These are phyloP conservation scores for Chaetomium sp. DNA, from an alignment of 2,329 filamentous ascomycete species.

Conservation along the genomic window DNA sequence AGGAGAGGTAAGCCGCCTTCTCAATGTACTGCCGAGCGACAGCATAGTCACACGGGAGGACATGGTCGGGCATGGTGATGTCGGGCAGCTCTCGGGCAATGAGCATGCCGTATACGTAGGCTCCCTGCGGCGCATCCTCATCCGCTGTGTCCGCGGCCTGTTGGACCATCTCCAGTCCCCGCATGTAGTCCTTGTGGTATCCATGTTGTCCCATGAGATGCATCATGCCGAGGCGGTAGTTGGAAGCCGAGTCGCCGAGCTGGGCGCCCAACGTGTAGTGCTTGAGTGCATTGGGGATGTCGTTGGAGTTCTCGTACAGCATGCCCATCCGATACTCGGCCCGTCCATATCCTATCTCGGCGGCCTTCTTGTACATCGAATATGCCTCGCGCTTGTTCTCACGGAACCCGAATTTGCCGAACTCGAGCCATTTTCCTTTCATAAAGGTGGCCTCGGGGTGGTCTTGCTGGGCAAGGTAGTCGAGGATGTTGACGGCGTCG, in stretches of 20 bases:
- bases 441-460: conserved; percentile 95
- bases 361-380: conserved; percentile 75
- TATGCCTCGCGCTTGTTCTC: conserved; percentile 95
- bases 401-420: conserved; percentile 87
- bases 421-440: conserved; percentile 93
- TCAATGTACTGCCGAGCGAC: conserved; percentile 83
- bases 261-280: conserved; percentile 82
- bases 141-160: conserved; percentile 80
- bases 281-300: conserved; percentile 80
- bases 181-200: conserved; percentile 71
- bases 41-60: conserved; percentile 64
- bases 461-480: conserved; percentile 80
- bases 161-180: conserved; percentile 75
- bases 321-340: conserved; percentile 97
- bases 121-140: conserved; percentile 93
- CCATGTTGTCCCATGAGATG: conserved; percentile 89
- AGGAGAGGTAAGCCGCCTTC: conserved; percentile 91
- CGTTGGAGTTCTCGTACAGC: conserved; percentile 94
- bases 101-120: conserved; percentile 94
- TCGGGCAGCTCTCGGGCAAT: conserved; percentile 87
- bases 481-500: conserved; percentile 88
- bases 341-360: conserved; percentile 76
- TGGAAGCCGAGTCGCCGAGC: conserved; percentile 79
- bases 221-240: conserved; percentile 92
- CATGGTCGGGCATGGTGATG: conserved; percentile 66